Conservation (phyloP, 169 alveolate genomes). For the Cyclospora cayetanensis region DNA sequence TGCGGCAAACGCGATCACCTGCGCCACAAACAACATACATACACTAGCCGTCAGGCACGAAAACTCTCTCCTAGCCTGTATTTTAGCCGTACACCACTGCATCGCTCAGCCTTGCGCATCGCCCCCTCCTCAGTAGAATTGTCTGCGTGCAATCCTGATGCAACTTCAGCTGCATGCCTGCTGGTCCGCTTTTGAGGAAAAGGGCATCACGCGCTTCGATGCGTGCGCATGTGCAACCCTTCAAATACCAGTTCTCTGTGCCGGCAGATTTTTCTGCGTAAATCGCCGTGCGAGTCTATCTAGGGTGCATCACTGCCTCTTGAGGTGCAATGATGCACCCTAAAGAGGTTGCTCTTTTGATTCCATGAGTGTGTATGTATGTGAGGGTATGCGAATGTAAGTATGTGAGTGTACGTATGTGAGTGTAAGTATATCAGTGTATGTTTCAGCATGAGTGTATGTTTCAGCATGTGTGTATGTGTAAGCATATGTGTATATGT, state of each 20-base stretch:
- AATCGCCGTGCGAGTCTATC: not conserved
- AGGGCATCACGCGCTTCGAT: too few species aligned
- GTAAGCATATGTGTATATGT: not conserved
- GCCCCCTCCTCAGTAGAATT: not conserved
- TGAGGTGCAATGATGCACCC: not conserved
- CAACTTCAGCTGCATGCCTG: not conserved
- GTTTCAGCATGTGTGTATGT: not conserved
- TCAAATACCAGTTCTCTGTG: too few species aligned
- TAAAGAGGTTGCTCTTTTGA: not conserved
- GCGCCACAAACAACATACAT: not conserved
- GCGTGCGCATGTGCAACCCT: too few species aligned
- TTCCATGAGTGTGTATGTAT: not conserved
- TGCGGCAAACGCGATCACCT: conserved; percentile 40
- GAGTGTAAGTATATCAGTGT: not conserved
- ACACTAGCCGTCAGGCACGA: not conserved
- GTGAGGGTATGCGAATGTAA: not conserved
- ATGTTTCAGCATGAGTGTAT: not conserved
- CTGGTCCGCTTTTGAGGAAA: not conserved
- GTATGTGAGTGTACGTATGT: not conserved
- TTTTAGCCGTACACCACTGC: not conserved
- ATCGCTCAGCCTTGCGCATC: too few species aligned
- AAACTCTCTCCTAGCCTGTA: not conserved
- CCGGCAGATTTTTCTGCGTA: too few species aligned
- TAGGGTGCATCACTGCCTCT: not conserved
- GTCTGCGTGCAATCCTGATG: not conserved